Evolutionary conservation across 1,284 basidiomycete genomes (phyloP), one percentile per base, ranked within the genome.

Genomic region (Apiotrichum mycotoxinovorans): DNA sequence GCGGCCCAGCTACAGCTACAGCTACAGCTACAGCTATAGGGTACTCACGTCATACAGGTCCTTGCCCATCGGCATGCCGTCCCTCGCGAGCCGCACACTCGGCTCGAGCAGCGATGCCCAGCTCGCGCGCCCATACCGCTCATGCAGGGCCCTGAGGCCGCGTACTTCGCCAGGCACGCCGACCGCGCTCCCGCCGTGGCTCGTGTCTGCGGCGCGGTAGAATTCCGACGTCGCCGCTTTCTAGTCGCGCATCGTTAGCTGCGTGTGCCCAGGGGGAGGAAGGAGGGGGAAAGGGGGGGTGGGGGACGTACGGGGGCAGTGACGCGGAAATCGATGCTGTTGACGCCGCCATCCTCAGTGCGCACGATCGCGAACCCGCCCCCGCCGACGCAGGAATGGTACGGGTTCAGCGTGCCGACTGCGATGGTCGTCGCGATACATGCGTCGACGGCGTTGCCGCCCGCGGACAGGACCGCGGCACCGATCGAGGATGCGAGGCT

Each of bases 51-150:
- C 59, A 51, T 57, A 66, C 47, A 69, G 57, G 34, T 78, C 73
- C 27, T 51, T 47, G 17, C 58, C 59, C 40, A 75, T 61, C 25
- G 90, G 91, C 68, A 92, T 87, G 2, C 85, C 88, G 47, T 84
- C 82, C 4, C 30, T 30, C 12, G 68, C 64, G 0, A 72, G 45
- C 11, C 42, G 20, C 20, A 72, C 66, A 12, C 54, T 56, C 15
- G 60, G 61, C 26, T 55, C 46, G 18, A 73, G 57, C 11, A 69
- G 52, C 18, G 70, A 73, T 20, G 60, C 33, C n/a, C 22, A 71
- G 53, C 23, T 20, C 18, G 1, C 71, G n/a, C n/a, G n/a, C n/a
- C n/a, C 71, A 51, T 68, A 61, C 22, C 35, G 44, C 27, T 54
- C 15, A 47, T 73, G 71, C n/a, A 73, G 56, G 44, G 54, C 58